Percentiles rank a stretch among this genome's conserved stretches.
phyloP scores from a whole-genome alignment of 805 yeast species.

The Groenewaldozyma tartarivorans region DNA sequence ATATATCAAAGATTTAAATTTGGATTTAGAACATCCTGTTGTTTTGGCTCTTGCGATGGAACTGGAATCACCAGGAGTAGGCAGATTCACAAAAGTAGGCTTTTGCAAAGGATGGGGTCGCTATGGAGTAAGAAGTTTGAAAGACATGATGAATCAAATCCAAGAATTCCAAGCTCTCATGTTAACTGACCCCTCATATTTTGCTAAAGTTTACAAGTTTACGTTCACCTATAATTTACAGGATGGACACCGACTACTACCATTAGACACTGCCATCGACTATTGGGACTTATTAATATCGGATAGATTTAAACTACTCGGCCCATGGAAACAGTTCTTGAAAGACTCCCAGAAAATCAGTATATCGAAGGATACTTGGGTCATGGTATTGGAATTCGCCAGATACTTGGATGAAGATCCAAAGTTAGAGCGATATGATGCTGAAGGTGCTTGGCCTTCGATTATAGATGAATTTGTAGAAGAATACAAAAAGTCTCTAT shows the following conservation, averaged over 20 bases:
- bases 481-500: slow-evolving; percentile 29
- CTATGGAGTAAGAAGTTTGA: slow-evolving; percentile 23
- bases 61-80: slow-evolving; percentile 57
- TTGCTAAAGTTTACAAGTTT: slow-evolving; percentile 56
- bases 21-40: slow-evolving; percentile 64
- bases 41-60: slow-evolving; percentile 65
- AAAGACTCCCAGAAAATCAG: slow-evolving; percentile 33
- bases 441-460: slow-evolving; percentile 86
- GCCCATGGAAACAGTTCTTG: slow-evolving; percentile 50
- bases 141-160: slow-evolving; percentile 39
- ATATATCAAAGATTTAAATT: slow-evolving; percentile 56
- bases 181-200: slow-evolving; percentile 26
- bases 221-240: slow-evolving; percentile 61
- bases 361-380: slow-evolving; percentile 74
- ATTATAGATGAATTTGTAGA: slow-evolving; percentile 78
- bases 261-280: slow-evolving; percentile 52
- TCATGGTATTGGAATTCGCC: slow-evolving; percentile 65
- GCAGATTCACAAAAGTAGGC: slow-evolving; percentile 41
- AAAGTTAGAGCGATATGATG: slow-evolving; percentile 52
- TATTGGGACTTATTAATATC: slow-evolving; percentile 69
- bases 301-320: slow-evolving; percentile 26
- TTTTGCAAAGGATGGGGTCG: slow-evolving; percentile 52
- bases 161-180: slow-evolving; percentile 28
- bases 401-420: slow-evolving; percentile 41
- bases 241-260: slow-evolving; percentile 46